phyloP scores from a whole-genome alignment of 2,329 filamentous ascomycete genomes.

The Fusarium clavum region DNA sequence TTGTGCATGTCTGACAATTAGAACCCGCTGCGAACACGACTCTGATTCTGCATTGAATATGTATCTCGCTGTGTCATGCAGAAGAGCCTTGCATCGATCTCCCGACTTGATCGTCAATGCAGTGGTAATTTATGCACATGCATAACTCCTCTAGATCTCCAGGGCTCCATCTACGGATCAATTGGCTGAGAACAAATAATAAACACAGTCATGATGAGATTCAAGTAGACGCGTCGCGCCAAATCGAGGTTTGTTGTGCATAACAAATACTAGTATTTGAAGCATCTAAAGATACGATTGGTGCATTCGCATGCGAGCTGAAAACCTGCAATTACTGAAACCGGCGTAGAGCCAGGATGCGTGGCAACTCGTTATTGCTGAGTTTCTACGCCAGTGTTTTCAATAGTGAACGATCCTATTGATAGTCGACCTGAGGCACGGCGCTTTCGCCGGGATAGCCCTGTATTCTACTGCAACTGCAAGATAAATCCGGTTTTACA shows the following conservation, averaged over 20 bases:
- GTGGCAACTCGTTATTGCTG: slow-evolving; percentile 42
- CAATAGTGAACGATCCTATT: slow-evolving; percentile 33
- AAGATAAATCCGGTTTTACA: not conserved
- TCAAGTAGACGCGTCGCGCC: slow-evolving; percentile 35
- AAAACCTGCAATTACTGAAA: slow-evolving; percentile 38
- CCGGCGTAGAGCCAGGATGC: slow-evolving; percentile 39
- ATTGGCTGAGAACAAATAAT: slow-evolving; percentile 25
- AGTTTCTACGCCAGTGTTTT: slow-evolving; percentile 27
- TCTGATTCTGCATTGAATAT: slow-evolving; percentile 15
- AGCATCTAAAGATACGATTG: slow-evolving; percentile 36
- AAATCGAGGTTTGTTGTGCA: slow-evolving; percentile 21
- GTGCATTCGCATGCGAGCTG: slow-evolving; percentile 22
- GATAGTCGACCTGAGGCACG: slow-evolving; percentile 34
- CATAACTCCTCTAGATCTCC: slow-evolving; percentile 22
- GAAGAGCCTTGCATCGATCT: slow-evolving; percentile 44
- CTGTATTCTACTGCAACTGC: slow-evolving; percentile 7
- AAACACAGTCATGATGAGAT: slow-evolving; percentile 11
- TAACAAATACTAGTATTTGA: slow-evolving; percentile 14
- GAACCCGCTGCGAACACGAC: not conserved
- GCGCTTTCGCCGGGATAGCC: slow-evolving; percentile 30
- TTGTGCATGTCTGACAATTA: not conserved
- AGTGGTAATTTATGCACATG: slow-evolving; percentile 40
- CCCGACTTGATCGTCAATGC: slow-evolving; percentile 44
- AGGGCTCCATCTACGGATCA: slow-evolving; percentile 1
- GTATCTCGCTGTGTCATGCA: slow-evolving; percentile 40